Evolutionary conservation across 495 filamentous ascomycete species (phyloP).

Genomic region (Copromyces sp.): DNA sequence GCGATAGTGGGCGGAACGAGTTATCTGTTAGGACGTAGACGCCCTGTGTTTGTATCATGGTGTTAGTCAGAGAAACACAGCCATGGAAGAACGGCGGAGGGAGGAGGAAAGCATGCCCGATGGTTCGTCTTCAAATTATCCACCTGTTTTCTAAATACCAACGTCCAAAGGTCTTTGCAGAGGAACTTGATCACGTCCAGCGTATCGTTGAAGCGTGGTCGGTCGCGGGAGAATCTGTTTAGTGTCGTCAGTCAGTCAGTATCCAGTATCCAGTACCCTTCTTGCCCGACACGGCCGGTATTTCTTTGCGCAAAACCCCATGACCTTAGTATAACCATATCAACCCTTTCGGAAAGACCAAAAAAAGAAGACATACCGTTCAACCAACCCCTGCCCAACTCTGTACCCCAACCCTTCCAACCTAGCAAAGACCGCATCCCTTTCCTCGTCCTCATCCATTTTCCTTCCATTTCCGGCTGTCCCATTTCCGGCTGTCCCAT

Average conservation of each 20-base stretch:
- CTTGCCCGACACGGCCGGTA: too few species aligned
- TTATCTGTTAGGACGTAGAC: constrained; percentile 96
- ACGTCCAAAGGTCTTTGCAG: constrained; percentile 93
- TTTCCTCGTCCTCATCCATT: constrained; percentile 61
- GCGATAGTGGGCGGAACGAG: constrained; percentile 73
- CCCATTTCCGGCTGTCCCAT: not conserved
- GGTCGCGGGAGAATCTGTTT: constrained; percentile 71
- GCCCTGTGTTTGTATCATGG: constrained; percentile 42
- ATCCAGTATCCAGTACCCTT: not conserved
- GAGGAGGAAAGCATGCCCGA: constrained; percentile 43
- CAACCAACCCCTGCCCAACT: constrained; percentile 85
- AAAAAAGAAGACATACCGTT: constrained; percentile 51
- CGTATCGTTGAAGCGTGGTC: constrained; percentile 77
- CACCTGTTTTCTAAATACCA: constrained; percentile 91
- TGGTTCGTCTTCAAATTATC: constrained; percentile 99
- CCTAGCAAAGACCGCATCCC: constrained; percentile 73
- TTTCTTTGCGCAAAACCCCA: not conserved
- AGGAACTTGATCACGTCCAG: constrained; percentile 94
- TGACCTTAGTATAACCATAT: not conserved
- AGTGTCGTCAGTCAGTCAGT: not conserved
- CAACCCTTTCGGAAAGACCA: not conserved
- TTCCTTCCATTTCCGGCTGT: constrained; percentile 13
- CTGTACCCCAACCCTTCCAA: constrained; percentile 83
- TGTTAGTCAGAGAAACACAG: not conserved
- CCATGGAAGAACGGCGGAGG: not conserved